These are phyloP conservation scores for Myxozyma monticola DNA, from an alignment of 805 yeast genomes.

Conservation along the genomic window DNA sequence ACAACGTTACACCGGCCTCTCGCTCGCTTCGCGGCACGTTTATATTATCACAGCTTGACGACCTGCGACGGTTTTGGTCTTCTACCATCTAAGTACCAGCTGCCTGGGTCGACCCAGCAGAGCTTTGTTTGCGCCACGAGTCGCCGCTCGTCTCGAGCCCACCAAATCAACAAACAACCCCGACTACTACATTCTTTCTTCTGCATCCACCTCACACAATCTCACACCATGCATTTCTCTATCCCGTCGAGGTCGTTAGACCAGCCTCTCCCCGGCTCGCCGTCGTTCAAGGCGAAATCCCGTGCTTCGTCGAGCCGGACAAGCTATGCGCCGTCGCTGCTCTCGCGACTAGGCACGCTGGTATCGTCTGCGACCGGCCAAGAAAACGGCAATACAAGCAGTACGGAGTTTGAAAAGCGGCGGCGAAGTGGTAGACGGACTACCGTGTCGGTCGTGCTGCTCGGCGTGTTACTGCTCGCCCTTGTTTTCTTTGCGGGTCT, in stretches of 20 bases:
- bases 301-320: slow-evolving; percentile 11
- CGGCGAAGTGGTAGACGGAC: slow-evolving; percentile 15
- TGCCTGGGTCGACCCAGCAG: too few species aligned
- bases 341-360: slow-evolving; percentile 8
- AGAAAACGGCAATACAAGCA: background rate
- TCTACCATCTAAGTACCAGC: too few species aligned
- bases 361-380: background rate
- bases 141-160: too few species aligned
- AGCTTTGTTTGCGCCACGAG: too few species aligned
- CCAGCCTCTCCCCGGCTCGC: slow-evolving; percentile 18
- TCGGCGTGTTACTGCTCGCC: background rate
- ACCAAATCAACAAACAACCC: too few species aligned
- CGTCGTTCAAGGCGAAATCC: slow-evolving; percentile 19
- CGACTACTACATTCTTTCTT: too few species aligned
- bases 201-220: too few species aligned
- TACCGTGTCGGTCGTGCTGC: slow-evolving; percentile 5
- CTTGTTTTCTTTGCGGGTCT: slow-evolving; percentile 6
- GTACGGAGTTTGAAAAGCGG: slow-evolving; percentile 12
- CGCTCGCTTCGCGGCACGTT: too few species aligned
- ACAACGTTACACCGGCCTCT: too few species aligned
- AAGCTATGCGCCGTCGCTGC: slow-evolving; percentile 9
- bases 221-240: slow-evolving; percentile 24
- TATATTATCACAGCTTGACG: too few species aligned
- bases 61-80: too few species aligned
- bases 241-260: slow-evolving; percentile 25